Evolutionary conservation across 164 flowering plant species (phyloP), one percentile per base, ranked within the genome.

Genomic region (Euptelea pleiosperma): DNA sequence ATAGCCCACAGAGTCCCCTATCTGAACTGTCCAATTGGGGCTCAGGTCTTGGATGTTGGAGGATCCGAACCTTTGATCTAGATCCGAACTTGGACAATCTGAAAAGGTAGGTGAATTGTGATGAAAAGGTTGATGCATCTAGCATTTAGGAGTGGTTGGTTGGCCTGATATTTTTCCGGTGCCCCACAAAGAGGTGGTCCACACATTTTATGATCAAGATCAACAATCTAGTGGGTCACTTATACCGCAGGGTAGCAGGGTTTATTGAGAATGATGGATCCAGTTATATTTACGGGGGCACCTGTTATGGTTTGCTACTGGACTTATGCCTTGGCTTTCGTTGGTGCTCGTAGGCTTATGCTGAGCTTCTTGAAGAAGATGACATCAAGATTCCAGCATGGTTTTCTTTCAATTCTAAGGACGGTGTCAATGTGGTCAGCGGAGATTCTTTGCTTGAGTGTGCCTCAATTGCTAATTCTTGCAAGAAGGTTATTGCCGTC

Each of bases 391-490:
- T 85, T 56, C 98, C 96, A 24, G 85, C 96, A 7, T 92, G 96
- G 96, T 76, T 92, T 61, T 75, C 93, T 19, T 92, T 92, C 78
- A 77, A 39, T 63, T 87, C 84, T 2, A 80, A 76, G 67, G 96
- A 92, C 67, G 96, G 95, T 12, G 28, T 67, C 52, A 84, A 85
- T 73, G 90, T 80, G 33, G 91, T 77, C 15, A 82, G 89, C 63
- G 96, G 98, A 29, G 96, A 92, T 61, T 67, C 93, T 11, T 61
- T 89, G 41, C 18, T 39, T 4, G 93, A 87, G 8, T 92, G 96
- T 70, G 86, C 82, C 25, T 65, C 79, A 19, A 61, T 89, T 63
- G 95, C 86, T 4, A 76, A 85, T 52, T 73, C 86, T 8, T 79
- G 93, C 61, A 68, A 75, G 65, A 78, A 84, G 48, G 91, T 87